Percentiles rank a stretch among this genome's conserved stretches.
These are phyloP conservation scores for Tetrahymena elliotti DNA, from an alignment of 73 alveolate species.

Conservation along the genomic window DNA sequence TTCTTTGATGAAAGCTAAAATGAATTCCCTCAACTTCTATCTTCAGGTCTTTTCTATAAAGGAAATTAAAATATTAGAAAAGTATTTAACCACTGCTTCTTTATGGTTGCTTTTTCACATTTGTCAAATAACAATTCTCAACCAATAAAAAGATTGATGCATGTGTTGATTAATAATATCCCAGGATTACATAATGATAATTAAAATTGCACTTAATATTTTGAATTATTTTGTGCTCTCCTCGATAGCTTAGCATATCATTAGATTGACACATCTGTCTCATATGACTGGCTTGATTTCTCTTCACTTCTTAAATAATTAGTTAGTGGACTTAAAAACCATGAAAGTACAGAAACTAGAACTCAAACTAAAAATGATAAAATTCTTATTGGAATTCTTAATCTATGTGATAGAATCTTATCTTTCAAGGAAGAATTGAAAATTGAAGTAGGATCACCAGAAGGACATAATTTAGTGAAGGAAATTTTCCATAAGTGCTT, in stretches of 20 bases:
- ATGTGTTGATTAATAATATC: conserved; percentile 1
- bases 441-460: background rate
- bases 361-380: conserved; percentile 22
- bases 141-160: conserved; percentile 19
- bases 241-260: conserved; percentile 29
- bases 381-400: conserved; percentile 32
- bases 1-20: background rate
- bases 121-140: background rate
- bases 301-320: conserved; percentile 1
- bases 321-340: conserved; percentile 1
- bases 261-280: background rate
- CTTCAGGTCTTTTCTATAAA: conserved; percentile 28
- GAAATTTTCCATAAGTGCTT: conserved; percentile 28
- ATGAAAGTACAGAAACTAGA: conserved; percentile 30
- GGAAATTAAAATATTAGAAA: conserved; percentile 14
- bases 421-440: conserved; percentile 4
- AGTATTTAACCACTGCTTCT: conserved; percentile 16
- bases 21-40: conserved; percentile 9
- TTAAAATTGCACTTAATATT: conserved; percentile 27
- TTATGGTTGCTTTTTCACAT: conserved; percentile 11
- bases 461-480: background rate
- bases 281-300: conserved; percentile 32
- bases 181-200: conserved; percentile 5
- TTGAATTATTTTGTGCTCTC: conserved; percentile 40
- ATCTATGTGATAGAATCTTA: conserved; percentile 13